These are phyloP conservation scores for Paecilomyces niveus DNA, from an alignment of 2,329 filamentous ascomycete species.

Conservation along the genomic window DNA sequence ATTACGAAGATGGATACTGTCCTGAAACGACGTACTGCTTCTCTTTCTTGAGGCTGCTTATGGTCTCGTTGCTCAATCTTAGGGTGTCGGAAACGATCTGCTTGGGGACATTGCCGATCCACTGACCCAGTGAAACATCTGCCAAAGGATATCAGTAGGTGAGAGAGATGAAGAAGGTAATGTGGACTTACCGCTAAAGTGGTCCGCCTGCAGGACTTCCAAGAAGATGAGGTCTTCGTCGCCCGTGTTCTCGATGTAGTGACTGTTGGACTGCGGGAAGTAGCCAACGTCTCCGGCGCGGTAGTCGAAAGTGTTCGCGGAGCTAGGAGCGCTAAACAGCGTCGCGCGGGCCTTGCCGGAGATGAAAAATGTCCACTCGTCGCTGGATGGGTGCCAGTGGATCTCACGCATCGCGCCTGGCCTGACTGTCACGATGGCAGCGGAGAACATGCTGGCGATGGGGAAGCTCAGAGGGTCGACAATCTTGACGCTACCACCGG, in stretches of 20 bases:
- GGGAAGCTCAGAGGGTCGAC: constrained; percentile 70
- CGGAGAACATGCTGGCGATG: constrained; percentile 64
- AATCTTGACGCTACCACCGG: constrained; percentile 66
- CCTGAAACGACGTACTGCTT: constrained; percentile 41
- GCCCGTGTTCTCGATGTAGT: constrained; percentile 72
- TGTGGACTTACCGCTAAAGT: constrained; percentile 43
- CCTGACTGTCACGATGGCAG: constrained; percentile 63
- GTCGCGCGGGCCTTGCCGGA: constrained; percentile 64
- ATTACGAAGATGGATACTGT: neutral
- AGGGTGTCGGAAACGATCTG: constrained; percentile 55
- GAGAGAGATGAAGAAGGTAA: constrained; percentile 18
- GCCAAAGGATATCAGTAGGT: constrained; percentile 23
- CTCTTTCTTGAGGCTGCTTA: constrained; percentile 36
- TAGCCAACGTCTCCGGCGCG: constrained; percentile 68
- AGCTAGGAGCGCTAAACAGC: constrained; percentile 63
- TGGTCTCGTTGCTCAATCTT: constrained; percentile 33
- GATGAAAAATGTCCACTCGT: constrained; percentile 78
- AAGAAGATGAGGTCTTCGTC: constrained; percentile 70
- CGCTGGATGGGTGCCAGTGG: constrained; percentile 74
- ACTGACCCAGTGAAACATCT: constrained; percentile 40
- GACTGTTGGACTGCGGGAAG: constrained; percentile 68
- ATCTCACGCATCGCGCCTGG: constrained; percentile 70
- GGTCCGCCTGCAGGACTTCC: constrained; percentile 65
- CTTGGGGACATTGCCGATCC: constrained; percentile 46
- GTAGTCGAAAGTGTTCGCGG: constrained; percentile 70